Percentiles rank a stretch among this genome's conserved stretches.
phyloP scores from a whole-genome alignment of 176 grass and related monocot species.

The Chrysopogon serrulatus region DNA sequence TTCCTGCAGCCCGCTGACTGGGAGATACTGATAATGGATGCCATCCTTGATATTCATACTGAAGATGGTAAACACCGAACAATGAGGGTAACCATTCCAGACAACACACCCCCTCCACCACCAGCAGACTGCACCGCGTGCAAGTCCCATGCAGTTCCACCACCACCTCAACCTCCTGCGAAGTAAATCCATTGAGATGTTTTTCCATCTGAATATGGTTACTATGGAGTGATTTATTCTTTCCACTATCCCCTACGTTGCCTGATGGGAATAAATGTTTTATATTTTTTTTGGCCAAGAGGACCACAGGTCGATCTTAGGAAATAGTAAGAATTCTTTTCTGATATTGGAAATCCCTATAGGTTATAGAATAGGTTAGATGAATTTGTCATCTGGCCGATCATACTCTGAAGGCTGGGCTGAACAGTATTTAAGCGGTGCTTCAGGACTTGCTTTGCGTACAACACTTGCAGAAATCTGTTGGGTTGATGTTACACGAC shows the following conservation, averaged over 20 bases:
- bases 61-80: conserved; percentile 49
- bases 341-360: neutral
- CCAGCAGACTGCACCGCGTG: conserved; percentile 36
- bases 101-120: conserved; percentile 32
- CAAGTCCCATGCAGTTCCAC: conserved; percentile 18
- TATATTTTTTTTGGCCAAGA: neutral
- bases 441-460: neutral
- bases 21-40: conserved; percentile 77
- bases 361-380: neutral
- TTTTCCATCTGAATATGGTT: neutral
- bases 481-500: neutral
- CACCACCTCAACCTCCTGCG: neutral
- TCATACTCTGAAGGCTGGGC: neutral
- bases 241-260: too few relatives aligned
- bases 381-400: neutral
- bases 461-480: neutral
- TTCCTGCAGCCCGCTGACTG: conserved; percentile 39
- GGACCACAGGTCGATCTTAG: neutral
- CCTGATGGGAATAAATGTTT: neutral
- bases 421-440: neutral
- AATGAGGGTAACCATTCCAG: conserved; percentile 54
- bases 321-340: neutral
- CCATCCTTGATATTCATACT: conserved; percentile 52
- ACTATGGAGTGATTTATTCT: neutral
- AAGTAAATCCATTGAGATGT: conserved; percentile 10